Conservation (phyloP, 495 filamentous ascomycete genomes). For the Pyronema omphalodes region DNA sequence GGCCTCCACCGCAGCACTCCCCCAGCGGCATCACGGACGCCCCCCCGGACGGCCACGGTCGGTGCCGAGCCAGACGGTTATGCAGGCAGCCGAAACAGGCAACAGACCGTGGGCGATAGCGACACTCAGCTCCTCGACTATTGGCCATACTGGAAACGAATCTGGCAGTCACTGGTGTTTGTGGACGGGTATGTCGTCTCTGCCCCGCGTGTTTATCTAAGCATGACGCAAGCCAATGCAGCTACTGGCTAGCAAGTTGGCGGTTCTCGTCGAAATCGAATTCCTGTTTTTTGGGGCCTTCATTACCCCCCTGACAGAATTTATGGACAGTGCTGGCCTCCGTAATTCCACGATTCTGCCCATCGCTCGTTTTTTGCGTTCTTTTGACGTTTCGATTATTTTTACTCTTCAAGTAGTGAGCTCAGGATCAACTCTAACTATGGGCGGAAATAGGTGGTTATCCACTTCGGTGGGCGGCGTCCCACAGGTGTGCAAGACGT, state of each 20-base stretch:
- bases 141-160: conserved; percentile 2
- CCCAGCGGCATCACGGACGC: background rate
- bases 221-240: conserved; percentile 5
- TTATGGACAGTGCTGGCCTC: background rate
- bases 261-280: conserved; percentile 3
- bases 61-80: background rate
- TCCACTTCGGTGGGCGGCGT: conserved; percentile 1
- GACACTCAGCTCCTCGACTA: background rate
- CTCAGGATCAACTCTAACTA: background rate
- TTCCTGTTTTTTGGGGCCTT: conserved; percentile 2
- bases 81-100: background rate
- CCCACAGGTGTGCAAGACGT: background rate
- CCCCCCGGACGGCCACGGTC: background rate
- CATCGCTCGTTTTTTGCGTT: background rate
- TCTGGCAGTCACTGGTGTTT: conserved; percentile 20
- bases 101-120: background rate
- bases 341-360: background rate
- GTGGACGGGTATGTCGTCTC: conserved; percentile 15
- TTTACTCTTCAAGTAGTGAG: background rate
- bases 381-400: background rate
- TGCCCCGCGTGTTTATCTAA: background rate
- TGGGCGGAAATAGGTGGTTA: conserved; percentile 3
- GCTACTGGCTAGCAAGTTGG: conserved; percentile 1
- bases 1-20: conserved; percentile 6
- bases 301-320: background rate